These are phyloP conservation scores for Metarhizium album DNA, from an alignment of 2,329 filamentous ascomycete genomes.

Conservation along the genomic window DNA sequence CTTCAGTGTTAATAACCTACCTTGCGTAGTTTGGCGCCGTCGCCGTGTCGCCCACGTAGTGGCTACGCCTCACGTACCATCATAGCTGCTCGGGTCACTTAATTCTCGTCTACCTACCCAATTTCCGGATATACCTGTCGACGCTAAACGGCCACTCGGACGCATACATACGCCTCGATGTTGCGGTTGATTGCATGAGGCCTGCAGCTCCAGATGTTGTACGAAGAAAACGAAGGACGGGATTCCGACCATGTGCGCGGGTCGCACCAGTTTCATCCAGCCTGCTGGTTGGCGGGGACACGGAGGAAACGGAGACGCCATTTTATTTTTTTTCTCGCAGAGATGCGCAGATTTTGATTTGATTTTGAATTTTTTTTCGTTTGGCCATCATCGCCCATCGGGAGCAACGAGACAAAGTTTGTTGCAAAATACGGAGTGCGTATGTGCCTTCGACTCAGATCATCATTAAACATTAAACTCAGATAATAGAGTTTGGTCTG, in stretches of 20 bases:
- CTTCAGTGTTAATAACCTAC: too few species aligned
- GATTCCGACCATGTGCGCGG: neutral
- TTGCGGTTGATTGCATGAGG: neutral
- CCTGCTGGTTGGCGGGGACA: neutral
- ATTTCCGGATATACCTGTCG: neutral
- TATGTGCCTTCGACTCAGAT: neutral
- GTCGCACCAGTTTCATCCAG: neutral
- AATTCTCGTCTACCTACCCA: neutral
- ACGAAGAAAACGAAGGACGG: neutral
- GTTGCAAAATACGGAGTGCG: neutral
- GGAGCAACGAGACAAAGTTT: neutral
- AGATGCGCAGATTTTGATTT: neutral
- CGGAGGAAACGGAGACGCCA: neutral
- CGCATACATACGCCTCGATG: neutral
- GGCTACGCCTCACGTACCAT: neutral
- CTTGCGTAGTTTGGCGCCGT: neutral
- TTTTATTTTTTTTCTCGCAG: neutral
- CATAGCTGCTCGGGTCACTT: neutral
- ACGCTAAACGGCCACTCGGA: neutral
- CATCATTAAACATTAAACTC: neutral
- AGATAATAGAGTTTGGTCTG: neutral
- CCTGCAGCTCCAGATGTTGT: neutral
- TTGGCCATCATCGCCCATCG: neutral
- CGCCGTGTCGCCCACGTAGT: too few species aligned
- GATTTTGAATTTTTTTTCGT: too few species aligned